Percentiles rank a stretch among this genome's conserved stretches.
Conservation (phyloP, 257 asterid genomes). For the Datura wrightii region DNA sequence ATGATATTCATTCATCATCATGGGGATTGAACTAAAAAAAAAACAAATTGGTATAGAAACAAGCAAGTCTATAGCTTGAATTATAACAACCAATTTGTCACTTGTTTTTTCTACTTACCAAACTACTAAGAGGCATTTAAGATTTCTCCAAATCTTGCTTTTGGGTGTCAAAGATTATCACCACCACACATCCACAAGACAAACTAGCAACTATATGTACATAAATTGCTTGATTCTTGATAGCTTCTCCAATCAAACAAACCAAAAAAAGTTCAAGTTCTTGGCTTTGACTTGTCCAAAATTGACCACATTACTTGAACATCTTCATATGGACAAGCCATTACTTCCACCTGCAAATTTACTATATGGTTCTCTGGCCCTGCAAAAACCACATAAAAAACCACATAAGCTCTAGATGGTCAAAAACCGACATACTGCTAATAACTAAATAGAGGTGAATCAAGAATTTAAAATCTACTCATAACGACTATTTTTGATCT, state of each 20-base stretch:
- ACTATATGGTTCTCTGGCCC: slow-evolving; percentile 48
- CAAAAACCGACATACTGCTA: background rate
- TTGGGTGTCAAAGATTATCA: slow-evolving; percentile 27
- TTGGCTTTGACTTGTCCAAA: slow-evolving; percentile 68
- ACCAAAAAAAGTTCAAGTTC: slow-evolving; percentile 43
- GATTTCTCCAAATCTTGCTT: slow-evolving; percentile 14
- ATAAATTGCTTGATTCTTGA: slow-evolving; percentile 10
- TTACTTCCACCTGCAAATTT: slow-evolving; percentile 80
- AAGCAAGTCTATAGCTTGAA: slow-evolving; percentile 21
- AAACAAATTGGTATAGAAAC: slow-evolving; percentile 16
- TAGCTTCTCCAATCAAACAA: slow-evolving; percentile 13
- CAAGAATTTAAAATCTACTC: background rate
- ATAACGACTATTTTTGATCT: background rate
- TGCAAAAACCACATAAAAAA: background rate
- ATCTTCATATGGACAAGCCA: slow-evolving; percentile 84
- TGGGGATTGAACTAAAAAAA: background rate
- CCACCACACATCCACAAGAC: slow-evolving; percentile 36
- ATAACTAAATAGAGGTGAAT: background rate
- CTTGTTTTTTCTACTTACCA: background rate
- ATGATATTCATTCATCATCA: background rate
- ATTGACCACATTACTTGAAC: slow-evolving; percentile 94
- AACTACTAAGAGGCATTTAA: background rate
- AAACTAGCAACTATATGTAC: slow-evolving; percentile 27
- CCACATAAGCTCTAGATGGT: background rate
- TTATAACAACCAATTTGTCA: slow-evolving; percentile 29